Evolutionary conservation across 257 asterid species (phyloP).

Genomic region (Nicotiana sylvestris): DNA sequence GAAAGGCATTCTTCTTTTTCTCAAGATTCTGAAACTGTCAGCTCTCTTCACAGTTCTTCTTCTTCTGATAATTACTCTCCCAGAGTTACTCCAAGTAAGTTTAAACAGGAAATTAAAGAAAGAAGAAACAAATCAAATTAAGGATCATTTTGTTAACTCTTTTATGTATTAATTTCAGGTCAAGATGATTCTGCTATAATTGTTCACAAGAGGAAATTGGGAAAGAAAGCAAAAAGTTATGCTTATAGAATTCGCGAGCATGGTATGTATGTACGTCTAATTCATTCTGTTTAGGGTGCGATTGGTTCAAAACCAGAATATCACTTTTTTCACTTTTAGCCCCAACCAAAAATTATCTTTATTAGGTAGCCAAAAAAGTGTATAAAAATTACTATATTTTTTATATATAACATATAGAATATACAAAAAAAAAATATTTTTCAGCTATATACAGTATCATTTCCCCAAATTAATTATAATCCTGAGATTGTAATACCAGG

Average conservation of each 20-base stretch:
- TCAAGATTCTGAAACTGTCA: conserved; percentile 36
- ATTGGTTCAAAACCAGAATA: too few species aligned
- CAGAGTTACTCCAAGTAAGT: conserved; percentile 26
- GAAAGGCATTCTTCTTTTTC: conserved; percentile 37
- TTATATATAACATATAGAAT: too few species aligned
- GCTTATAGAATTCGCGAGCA: conserved; percentile 70
- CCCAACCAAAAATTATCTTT: too few species aligned
- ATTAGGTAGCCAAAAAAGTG: too few species aligned
- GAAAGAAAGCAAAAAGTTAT: conserved; percentile 45
- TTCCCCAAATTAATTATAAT: too few species aligned
- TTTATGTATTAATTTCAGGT: conserved; percentile 28
- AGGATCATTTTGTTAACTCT: not conserved
- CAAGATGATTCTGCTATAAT: conserved; percentile 22
- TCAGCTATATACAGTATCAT: too few species aligned
- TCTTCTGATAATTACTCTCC: conserved; percentile 37
- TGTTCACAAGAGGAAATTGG: conserved; percentile 31
- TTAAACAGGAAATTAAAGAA: not conserved
- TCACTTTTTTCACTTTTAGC: too few species aligned
- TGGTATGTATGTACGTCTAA: conserved; percentile 28
- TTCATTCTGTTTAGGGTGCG: too few species aligned
- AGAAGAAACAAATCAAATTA: too few species aligned
- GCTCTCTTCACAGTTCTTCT: conserved; percentile 32
- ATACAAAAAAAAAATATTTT: too few species aligned
- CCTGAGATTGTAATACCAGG: too few species aligned
- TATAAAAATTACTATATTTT: too few species aligned